Conservation (phyloP, 768 basidiomycete genomes). For the Saitozyma podzolica region DNA sequence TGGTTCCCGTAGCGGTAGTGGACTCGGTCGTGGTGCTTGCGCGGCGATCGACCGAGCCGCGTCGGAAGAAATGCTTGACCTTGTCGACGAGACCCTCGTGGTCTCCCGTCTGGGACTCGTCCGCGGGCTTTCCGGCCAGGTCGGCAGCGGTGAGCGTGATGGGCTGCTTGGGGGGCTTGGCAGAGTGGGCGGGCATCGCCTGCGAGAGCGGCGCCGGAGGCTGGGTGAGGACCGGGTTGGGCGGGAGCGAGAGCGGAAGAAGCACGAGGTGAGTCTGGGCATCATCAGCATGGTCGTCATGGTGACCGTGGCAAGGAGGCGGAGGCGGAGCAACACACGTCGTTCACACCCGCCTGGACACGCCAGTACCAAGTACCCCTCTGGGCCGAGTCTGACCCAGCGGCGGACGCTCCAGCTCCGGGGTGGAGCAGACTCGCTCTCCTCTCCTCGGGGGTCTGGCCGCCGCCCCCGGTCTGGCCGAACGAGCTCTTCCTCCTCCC, state of each 20-base stretch:
- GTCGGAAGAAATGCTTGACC: conserved; percentile 38
- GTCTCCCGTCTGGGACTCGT: background rate
- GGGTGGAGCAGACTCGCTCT: conserved; percentile 3
- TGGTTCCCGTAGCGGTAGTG: conserved; percentile 1
- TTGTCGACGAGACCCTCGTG: conserved; percentile 28
- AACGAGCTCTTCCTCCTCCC: conserved; percentile 32
- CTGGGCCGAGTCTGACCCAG: conserved; percentile 8
- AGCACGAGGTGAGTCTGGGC: conserved; percentile 35
- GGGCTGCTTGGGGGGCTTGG: conserved; percentile 4
- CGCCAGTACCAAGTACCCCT: conserved; percentile 44
- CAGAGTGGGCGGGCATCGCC: conserved; percentile 42
- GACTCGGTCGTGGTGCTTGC: conserved; percentile 2
- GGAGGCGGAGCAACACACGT: conserved; percentile 25
- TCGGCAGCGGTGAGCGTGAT: conserved; percentile 15
- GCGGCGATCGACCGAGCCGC: conserved; percentile 8
- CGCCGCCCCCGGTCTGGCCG: conserved; percentile 10
- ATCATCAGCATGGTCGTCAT: conserved; percentile 1
- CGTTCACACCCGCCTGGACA: conserved; percentile 42
- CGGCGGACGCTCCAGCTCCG: background rate
- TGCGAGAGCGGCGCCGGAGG: conserved; percentile 36
- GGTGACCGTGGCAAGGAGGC: background rate
- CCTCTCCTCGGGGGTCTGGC: conserved; percentile 8
- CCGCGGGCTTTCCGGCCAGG: background rate
- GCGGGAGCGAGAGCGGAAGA: conserved; percentile 36
- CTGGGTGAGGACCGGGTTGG: conserved; percentile 40